Base-by-base conservation (phyloP, 2,329 filamentous ascomycete species). In the Paecilomyces niveus region DNA sequence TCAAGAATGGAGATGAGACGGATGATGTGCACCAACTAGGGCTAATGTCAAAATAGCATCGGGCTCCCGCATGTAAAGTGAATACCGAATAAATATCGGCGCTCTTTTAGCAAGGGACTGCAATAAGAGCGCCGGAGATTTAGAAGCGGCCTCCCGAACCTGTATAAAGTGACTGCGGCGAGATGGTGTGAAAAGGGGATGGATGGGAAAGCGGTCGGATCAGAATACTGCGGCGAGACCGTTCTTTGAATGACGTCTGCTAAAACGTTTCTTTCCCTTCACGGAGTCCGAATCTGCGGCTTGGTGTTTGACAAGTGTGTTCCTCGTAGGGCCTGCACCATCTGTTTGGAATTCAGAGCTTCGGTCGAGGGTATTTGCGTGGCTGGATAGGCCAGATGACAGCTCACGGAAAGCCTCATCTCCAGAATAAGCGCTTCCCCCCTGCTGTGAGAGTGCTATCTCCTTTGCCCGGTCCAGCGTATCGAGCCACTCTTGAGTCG, bases 171-270 rank as follows among this genome's bases (percentile, higher is more conserved):
- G 45, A 56, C 49, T 22, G 7, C 9, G 9, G 15, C 13, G 56
- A 21, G 33, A 32, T 33, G 26, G 7, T 29, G 7, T 29, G 18
- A 33, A 22, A 55, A 50, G 31, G 32, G 18, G 13, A 50, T n/a
- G 24, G 54, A 24, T 22, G 6, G 21, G 54, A 49, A 45, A 32
- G 31, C 53, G 50, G 21, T 35, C 59, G 59, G 55, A 59, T 74
- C 73, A 96, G 71, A 97, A 96, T 55, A 90, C 89, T 54, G 92
- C 89, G 29, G 91, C 91, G 54, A 96, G 83, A n/a, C 93, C 92
- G 72, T 91, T 96, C 77, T 95, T 96, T 15, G 90, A 95, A 76
- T 96, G 91, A 65, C 93, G 83, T 76, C 94, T 94, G 77, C 92
- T 96, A 75, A 97, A 97, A 54, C 84, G 75, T 69, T 85, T 86